Evolutionary conservation across 441 rosid species (phyloP).

Genomic region (Arabidopsis lyrata): DNA sequence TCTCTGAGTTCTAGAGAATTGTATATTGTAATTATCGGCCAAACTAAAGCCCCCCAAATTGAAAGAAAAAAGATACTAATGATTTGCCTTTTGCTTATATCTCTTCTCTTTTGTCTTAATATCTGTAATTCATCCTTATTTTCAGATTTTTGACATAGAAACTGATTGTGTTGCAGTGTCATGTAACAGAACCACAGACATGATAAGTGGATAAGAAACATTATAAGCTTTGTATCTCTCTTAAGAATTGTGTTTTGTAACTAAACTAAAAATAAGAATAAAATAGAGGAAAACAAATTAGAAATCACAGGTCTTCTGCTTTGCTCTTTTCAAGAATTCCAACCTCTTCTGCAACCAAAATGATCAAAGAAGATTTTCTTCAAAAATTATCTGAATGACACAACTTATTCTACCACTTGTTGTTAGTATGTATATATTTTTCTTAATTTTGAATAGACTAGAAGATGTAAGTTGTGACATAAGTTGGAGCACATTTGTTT

Average conservation of each 20-base stretch:
- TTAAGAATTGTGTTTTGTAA: background rate
- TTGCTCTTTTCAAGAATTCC: background rate
- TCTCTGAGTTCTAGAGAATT: slow-evolving; percentile 33
- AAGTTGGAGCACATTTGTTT: slow-evolving; percentile 39
- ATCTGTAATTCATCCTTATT: background rate
- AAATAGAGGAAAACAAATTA: background rate
- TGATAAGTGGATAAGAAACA: background rate
- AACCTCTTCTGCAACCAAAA: slow-evolving; percentile 3
- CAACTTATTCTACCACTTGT: background rate
- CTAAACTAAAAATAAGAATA: background rate
- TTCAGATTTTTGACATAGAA: background rate
- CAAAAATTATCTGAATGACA: background rate
- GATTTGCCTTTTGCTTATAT: slow-evolving; percentile 13
- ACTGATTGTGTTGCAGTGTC: background rate
- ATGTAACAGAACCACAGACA: slow-evolving; percentile 1
- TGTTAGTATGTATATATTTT: background rate
- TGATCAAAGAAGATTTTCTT: background rate
- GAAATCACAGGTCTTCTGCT: slow-evolving; percentile 3
- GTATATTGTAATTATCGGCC: slow-evolving; percentile 46
- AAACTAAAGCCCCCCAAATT: slow-evolving; percentile 24
- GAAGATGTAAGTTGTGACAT: slow-evolving; percentile 9
- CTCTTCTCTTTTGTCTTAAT: background rate
- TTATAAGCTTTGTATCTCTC: background rate
- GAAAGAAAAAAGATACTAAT: slow-evolving; percentile 24
- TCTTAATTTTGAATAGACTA: slow-evolving; percentile 9